Evolutionary conservation across 2,329 filamentous ascomycete genomes (phyloP), one percentile per base, ranked within the genome.

Genomic region (Penicillium paneum): DNA sequence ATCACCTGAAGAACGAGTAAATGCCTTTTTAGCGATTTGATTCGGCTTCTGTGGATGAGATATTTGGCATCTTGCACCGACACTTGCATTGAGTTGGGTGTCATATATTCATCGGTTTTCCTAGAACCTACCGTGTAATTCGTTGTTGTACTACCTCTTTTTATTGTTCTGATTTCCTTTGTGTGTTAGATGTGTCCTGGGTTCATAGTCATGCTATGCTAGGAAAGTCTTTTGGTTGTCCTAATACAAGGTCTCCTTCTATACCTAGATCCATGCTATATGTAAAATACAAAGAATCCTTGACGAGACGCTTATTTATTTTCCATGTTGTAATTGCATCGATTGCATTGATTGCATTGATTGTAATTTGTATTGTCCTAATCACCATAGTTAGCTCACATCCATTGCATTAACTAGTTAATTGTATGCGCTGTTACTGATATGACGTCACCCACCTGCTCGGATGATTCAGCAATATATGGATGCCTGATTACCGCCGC

Each of bases 1-100:
- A 85, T 59, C 85, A 83, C 72, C 75, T 86, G 54, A 87, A 87
- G 78, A 83, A 84, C 60, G 82, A 85, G 76, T 85, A 80, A 68
- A 68, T 56, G 41, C 40, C 28, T 55, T 41, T 29, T 19, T 15
- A n/a, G 36, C 12, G 17, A 34, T 48, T 42, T 52, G 28, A 13
- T 44, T 52, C 50, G 29, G 54, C 40, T 48, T 42, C 28, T 34
- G 41, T 49, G 19, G 42, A 35, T 40, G 35, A 44, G 41, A 51
- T 49, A 41, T 24, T 36, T 47, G 41, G 54, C 31, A 41, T 40
- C 24, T 51, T 49, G 35, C 41, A 52, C 38, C 49, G 46, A 47
- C 46, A 55, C 35, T 55, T 57, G 53, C 43, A 54, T 53, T 49
- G 50, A 47, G 56, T 62, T 63, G 58, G 48, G 56, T 61, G 58